phyloP scores from a whole-genome alignment of 2,329 filamentous ascomycete genomes.

The Neocatenulostroma microsporum region DNA sequence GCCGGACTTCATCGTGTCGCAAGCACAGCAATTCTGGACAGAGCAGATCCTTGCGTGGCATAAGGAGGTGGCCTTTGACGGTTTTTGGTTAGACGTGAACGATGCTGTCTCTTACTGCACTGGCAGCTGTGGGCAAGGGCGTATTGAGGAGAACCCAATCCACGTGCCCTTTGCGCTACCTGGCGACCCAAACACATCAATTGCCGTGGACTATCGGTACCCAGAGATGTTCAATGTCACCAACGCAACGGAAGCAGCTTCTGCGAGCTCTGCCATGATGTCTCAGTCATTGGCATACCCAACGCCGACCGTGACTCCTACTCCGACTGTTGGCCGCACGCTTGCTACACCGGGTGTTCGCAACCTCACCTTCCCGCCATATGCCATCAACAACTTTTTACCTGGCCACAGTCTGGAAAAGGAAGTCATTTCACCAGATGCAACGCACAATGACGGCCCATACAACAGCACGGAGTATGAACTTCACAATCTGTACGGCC shows the following conservation, averaged over 20 bases:
- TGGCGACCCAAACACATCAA: conserved; percentile 15
- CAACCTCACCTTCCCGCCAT: conserved; percentile 25
- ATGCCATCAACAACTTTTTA: conserved; percentile 25
- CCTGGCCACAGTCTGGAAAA: conserved; percentile 18
- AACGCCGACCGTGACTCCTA: conserved; percentile 16
- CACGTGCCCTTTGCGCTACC: conserved; percentile 21
- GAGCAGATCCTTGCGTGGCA: conserved; percentile 15
- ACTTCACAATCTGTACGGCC: conserved; percentile 21
- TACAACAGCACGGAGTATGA: conserved; percentile 21
- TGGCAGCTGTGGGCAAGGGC: conserved; percentile 17
- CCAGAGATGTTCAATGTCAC: conserved; percentile 63
- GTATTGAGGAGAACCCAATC: conserved; percentile 15
- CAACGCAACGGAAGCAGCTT: conserved; percentile 59
- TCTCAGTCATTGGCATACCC: conserved; percentile 41
- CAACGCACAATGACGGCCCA: conserved; percentile 15
- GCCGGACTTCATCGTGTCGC: conserved; percentile 17
- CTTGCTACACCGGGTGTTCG: conserved; percentile 21
- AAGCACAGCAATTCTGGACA: conserved; percentile 19
- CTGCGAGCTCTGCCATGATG: conserved; percentile 48
- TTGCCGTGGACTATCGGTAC: conserved; percentile 35
- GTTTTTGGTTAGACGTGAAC: conserved; percentile 23
- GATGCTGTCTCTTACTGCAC: conserved; percentile 20
- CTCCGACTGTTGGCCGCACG: conserved; percentile 12
- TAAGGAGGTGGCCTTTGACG: conserved; percentile 16
- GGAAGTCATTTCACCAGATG: conserved; percentile 17